These are phyloP conservation scores for Phytophthora capsici DNA, from an alignment of 352 stramenopile species.

Conservation along the genomic window DNA sequence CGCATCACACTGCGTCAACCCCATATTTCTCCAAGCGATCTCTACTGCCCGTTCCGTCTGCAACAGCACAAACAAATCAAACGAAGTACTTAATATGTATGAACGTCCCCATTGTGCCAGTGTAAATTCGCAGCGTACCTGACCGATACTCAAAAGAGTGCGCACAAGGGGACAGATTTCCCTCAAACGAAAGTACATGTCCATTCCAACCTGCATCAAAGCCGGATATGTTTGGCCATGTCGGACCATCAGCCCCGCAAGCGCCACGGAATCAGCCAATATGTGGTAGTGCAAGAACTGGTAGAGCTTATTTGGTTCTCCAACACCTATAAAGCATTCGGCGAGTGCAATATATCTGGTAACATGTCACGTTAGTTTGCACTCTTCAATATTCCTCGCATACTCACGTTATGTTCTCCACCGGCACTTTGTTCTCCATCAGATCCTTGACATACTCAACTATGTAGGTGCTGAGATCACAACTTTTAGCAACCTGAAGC, in stretches of 20 bases:
- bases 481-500: constrained; percentile 42
- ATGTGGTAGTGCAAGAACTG: constrained; percentile 72
- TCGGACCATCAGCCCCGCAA: constrained; percentile 62
- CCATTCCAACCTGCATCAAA: constrained; percentile 63
- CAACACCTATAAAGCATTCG: constrained; percentile 53
- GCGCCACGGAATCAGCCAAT: constrained; percentile 58
- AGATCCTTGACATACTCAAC: constrained; percentile 74
- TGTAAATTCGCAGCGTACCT: constrained; percentile 33
- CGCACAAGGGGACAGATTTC: constrained; percentile 52
- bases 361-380: constrained; percentile 13
- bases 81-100: neutral
- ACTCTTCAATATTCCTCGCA: neutral
- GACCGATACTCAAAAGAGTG: constrained; percentile 53
- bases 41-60: constrained; percentile 52
- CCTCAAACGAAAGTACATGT: constrained; percentile 73
- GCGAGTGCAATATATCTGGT: constrained; percentile 62
- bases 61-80: neutral
- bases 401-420: constrained; percentile 72
- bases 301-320: constrained; percentile 59
- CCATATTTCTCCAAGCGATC: constrained; percentile 58
- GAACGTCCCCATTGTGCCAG: neutral
- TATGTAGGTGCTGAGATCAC: constrained; percentile 60
- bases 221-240: constrained; percentile 27
- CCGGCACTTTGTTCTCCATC: constrained; percentile 48
- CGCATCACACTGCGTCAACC: constrained; percentile 42